Evolutionary conservation across 805 yeast species (phyloP), one percentile per base, ranked within the genome.

Genomic region (Sugiyamaella marilandica): DNA sequence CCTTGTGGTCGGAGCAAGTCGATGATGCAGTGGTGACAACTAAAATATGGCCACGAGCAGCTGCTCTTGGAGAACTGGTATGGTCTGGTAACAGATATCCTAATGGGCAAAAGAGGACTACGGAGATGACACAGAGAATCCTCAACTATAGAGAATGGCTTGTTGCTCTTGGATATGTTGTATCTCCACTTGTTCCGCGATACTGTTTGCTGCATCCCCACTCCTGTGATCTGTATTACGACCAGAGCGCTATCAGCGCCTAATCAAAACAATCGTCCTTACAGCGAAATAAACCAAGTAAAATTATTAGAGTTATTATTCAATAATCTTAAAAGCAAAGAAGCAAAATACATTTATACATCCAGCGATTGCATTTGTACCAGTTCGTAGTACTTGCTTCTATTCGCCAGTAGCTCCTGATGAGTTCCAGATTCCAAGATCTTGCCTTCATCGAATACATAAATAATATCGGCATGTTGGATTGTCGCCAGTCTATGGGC

Each of bases 401-500:
- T 55, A 32, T 59, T 54, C 10, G 63, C 65, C 56, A 77, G 65
- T 19, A 81, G 74, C 41, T 77, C 76, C 4, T 69, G 63, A 63
- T 77, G 85, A 5, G 74, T 70, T 11, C 87, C 85, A 9, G 70
- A 60, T 63, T 87, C 95, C 2, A 73, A 68, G 47, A 87, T 80
- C 46, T 69, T 67, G 16, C 95, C 95, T 50, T 74, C 69, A 47
- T 77, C 77, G 54, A 87, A 70, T 54, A 85, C 80, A 50, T 78
- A 77, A 34, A 87, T 83, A 49, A 73, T 72, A 49, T 80, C 77
- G 0, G 95, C 83, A 55, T 78, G 75, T 54, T 75, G 74, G 55
- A 85, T 85, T 0, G 91, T 84, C 55, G 81, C 80, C 70, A 88
- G 74, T 59, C 96, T 74, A 70, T 87, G 96, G 5, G 96, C 96